phyloP scores from a whole-genome alignment of 2,329 filamentous ascomycete genomes.

The Aspergillus ibericus region DNA sequence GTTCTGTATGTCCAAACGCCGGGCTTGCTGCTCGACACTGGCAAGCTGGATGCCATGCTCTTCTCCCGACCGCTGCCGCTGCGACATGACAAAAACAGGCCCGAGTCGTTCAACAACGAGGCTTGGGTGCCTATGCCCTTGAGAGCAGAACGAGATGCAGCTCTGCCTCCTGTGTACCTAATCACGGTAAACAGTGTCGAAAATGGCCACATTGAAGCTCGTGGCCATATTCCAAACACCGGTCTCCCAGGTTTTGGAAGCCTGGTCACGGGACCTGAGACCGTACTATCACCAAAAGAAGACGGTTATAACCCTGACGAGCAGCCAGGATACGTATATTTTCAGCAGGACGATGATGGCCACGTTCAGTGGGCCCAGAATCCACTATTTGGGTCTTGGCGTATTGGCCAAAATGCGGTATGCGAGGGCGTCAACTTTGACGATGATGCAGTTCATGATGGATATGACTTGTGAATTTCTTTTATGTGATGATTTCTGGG shows the following conservation, averaged over 20 bases:
- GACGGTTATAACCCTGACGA: slow-evolving; percentile 10
- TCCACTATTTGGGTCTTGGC: slow-evolving; percentile 39
- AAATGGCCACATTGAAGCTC: slow-evolving; percentile 35
- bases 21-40: slow-evolving; percentile 40
- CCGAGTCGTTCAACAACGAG: slow-evolving; percentile 39
- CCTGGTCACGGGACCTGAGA: slow-evolving; percentile 31
- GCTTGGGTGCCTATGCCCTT: slow-evolving; percentile 41
- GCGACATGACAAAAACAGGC: slow-evolving; percentile 32
- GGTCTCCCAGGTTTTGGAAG: slow-evolving; percentile 34
- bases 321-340: slow-evolving; percentile 42
- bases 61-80: slow-evolving; percentile 35
- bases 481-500: slow-evolving; percentile 5
- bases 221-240: slow-evolving; percentile 39
- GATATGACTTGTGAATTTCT: slow-evolving; percentile 23
- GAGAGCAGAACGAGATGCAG: slow-evolving; percentile 30
- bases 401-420: slow-evolving; percentile 35
- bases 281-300: slow-evolving; percentile 10
- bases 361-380: slow-evolving; percentile 35
- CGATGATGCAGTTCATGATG: slow-evolving; percentile 15
- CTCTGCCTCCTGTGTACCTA: slow-evolving; percentile 37
- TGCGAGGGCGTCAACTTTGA: slow-evolving; percentile 42
- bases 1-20: slow-evolving; percentile 46
- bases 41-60: slow-evolving; percentile 41
- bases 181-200: slow-evolving; percentile 40
- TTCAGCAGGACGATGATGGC: slow-evolving; percentile 38